phyloP scores from a whole-genome alignment of 306 rosid genomes.

The Prunus padus region DNA sequence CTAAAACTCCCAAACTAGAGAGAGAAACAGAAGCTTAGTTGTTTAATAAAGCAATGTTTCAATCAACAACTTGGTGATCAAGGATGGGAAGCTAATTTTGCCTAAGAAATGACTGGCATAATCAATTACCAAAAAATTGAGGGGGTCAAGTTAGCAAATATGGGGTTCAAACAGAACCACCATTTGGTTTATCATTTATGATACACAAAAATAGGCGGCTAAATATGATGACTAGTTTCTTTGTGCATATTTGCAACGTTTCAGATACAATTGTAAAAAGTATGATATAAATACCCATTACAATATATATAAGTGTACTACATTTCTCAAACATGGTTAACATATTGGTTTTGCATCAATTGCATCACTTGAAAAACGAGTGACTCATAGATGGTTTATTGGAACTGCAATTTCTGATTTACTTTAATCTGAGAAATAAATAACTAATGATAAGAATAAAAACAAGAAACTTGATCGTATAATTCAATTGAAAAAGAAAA shows the following conservation, averaged over 20 bases:
- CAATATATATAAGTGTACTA: background rate
- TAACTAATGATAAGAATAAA: background rate
- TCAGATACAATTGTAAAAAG: background rate
- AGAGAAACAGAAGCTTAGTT: background rate
- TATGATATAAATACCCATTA: background rate
- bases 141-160: no score
- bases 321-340: background rate
- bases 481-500: background rate
- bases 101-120: background rate
- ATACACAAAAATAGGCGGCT: background rate
- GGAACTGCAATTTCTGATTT: no score
- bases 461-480: background rate
- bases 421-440: background rate
- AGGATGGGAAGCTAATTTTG: background rate
- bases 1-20: no score
- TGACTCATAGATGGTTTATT: no score
- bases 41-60: background rate
- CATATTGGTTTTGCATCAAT: background rate
- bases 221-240: background rate
- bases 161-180: no score
- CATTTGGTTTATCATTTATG: background rate
- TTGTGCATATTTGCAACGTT: background rate
- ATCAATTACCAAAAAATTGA: background rate
- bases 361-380: background rate
- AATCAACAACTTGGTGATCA: background rate